A percentile compares a stretch with the other conserved stretches of the same genome.
phyloP scores from a whole-genome alignment of 1,139 yeast species.

The Hansenula sp. region DNA sequence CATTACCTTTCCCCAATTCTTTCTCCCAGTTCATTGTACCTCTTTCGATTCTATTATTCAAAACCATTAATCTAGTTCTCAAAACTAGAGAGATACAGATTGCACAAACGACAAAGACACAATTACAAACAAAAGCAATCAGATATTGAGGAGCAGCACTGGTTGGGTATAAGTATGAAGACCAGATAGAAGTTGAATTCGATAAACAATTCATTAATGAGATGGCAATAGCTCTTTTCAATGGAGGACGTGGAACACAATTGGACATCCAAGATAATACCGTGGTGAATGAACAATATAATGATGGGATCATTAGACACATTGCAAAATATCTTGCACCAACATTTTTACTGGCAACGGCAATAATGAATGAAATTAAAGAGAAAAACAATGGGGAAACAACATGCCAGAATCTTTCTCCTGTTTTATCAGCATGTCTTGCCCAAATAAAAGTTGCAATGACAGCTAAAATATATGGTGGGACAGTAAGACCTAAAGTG shows the following conservation, averaged over 20 bases:
- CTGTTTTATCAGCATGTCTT: conserved; percentile 53
- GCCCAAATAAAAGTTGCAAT: conserved; percentile 51
- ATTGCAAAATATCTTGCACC: conserved; percentile 60
- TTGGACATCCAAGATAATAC: conserved; percentile 56
- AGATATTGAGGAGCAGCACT: conserved; percentile 41
- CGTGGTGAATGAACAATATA: conserved; percentile 53
- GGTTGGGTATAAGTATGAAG: conserved; percentile 43
- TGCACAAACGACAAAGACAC: conserved; percentile 41
- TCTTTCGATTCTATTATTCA: conserved; percentile 40
- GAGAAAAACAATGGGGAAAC: conserved; percentile 41
- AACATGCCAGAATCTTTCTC: conserved; percentile 54
- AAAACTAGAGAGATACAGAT: conserved; percentile 37
- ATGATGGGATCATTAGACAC: conserved; percentile 57
- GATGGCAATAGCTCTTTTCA: conserved; percentile 50
- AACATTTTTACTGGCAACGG: conserved; percentile 50
- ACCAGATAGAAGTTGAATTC: conserved; percentile 53
- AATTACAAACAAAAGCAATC: conserved; percentile 45
- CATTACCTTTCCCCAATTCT: conserved; percentile 41
- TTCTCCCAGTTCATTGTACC: conserved; percentile 51
- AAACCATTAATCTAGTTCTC: conserved; percentile 34
- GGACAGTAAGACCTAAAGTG: conserved; percentile 55
- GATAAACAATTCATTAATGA: conserved; percentile 50
- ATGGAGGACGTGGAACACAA: conserved; percentile 39
- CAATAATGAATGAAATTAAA: conserved; percentile 47
- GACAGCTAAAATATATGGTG: conserved; percentile 56